These are phyloP conservation scores for Coemansia sp. DNA, from an alignment of 192 early-diverging fungal species.

Conservation along the genomic window DNA sequence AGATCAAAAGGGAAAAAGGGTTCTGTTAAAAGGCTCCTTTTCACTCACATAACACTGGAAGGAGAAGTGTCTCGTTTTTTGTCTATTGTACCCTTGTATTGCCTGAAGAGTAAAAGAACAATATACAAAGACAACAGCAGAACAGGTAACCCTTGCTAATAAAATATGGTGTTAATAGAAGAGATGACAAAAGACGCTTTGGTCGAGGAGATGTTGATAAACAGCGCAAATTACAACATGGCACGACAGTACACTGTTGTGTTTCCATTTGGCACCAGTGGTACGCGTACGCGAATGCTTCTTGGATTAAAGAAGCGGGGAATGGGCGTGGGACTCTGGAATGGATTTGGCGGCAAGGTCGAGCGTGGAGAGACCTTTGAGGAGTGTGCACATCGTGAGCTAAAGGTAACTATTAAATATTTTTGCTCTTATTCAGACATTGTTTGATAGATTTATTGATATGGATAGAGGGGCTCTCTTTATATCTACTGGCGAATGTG, in stretches of 20 bases:
- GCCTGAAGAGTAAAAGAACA: too few species aligned
- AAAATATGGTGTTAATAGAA: not conserved
- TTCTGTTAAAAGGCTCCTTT: too few species aligned
- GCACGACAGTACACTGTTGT: conserved; percentile 30
- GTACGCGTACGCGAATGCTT: conserved; percentile 46
- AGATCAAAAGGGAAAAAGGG: too few species aligned
- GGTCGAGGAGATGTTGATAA: not conserved
- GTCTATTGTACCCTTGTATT: too few species aligned
- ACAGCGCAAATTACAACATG: not conserved
- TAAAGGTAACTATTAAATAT: conserved; percentile 37
- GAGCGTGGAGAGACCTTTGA: conserved; percentile 66
- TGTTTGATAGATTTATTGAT: not conserved
- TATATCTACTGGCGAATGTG: too few species aligned
- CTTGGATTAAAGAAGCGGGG: conserved; percentile 81
- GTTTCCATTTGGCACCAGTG: conserved; percentile 23
- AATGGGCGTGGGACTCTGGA: conserved; percentile 68
- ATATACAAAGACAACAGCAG: not conserved
- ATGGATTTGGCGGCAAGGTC: conserved; percentile 79
- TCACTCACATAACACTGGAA: too few species aligned
- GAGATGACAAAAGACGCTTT: not conserved
- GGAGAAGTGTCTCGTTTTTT: too few species aligned
- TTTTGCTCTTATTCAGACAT: not conserved
- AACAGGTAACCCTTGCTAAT: not conserved
- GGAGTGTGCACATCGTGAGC: conserved; percentile 65
- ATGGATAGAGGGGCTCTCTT: not conserved